A percentile compares a stretch with the other conserved stretches of the same genome.
phyloP scores from a whole-genome alignment of 139 green algal genomes.

The Limnomonas spitsbergensis region DNA sequence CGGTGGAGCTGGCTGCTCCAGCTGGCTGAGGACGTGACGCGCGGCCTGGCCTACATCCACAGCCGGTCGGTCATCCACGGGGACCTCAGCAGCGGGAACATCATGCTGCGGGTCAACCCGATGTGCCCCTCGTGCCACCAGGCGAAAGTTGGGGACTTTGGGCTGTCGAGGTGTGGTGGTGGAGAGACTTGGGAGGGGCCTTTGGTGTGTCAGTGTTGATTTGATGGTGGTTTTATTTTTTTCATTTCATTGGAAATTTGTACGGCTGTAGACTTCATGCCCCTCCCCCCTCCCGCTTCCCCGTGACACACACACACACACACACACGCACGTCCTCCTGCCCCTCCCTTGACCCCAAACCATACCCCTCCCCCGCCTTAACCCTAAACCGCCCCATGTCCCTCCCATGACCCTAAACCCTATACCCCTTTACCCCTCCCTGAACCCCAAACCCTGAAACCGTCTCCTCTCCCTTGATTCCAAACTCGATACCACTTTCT shows the following conservation, averaged over 20 bases:
- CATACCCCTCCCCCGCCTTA: no score
- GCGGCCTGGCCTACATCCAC: conserved; percentile 17
- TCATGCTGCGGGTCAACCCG: conserved; percentile 14
- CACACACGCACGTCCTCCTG: background rate
- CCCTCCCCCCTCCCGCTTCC: no score
- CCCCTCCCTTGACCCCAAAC: background rate
- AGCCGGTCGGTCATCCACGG: conserved; percentile 10
- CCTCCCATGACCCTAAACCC: background rate
- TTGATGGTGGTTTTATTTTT: background rate
- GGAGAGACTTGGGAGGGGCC: no score
- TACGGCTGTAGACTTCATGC: no score
- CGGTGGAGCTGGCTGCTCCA: conserved; percentile 2
- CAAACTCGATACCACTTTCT: no score
- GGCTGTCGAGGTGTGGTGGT: conserved; percentile 20
- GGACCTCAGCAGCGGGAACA: conserved; percentile 11
- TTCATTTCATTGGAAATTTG: background rate
- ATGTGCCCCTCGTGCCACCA: background rate
- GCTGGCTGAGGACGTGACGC: background rate
- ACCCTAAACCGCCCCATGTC: no score
- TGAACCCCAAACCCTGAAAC: background rate
- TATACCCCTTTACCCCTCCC: background rate
- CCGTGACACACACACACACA: no score
- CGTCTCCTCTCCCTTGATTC: background rate
- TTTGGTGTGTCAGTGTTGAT: no score
- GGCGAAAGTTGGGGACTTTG: conserved; percentile 37